phyloP scores from a whole-genome alignment of 306 rosid species.

The Ormosia semicastrata region DNA sequence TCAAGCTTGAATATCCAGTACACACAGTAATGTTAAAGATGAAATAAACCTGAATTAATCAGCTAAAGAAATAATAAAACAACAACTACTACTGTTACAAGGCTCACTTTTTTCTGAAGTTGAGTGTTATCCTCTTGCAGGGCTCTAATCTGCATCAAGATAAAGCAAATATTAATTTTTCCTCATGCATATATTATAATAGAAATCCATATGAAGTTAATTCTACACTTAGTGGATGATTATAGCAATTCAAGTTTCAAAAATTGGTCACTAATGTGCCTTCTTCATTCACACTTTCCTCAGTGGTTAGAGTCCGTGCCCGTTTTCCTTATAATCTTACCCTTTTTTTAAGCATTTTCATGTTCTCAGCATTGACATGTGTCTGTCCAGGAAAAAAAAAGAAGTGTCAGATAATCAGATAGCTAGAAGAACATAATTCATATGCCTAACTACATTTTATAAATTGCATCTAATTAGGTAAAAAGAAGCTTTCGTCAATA shows the following conservation, averaged over 20 bases:
- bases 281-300: no score
- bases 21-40: neutral
- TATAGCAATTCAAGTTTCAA: neutral
- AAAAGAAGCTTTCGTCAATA: neutral
- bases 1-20: no score
- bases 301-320: neutral
- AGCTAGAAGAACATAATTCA: neutral
- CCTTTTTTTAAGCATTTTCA: slow-evolving; percentile 39
- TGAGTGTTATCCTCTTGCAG: slow-evolving; percentile 40
- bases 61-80: no score
- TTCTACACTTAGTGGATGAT: no score
- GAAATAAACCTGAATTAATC: neutral
- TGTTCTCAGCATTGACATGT: slow-evolving; percentile 34
- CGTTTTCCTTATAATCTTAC: slow-evolving; percentile 20
- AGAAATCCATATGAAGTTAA: neutral
- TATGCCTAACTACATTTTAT: neutral
- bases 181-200: neutral
- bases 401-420: neutral
- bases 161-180: neutral
- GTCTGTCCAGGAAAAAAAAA: slow-evolving; percentile 33
- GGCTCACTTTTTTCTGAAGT: slow-evolving; percentile 45
- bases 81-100: neutral
- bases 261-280: no score
- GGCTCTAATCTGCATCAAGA: slow-evolving; percentile 4
- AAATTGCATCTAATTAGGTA: neutral